Evolutionary conservation across 164 flowering plant species (phyloP).

Genomic region (Houttuynia cordata): DNA sequence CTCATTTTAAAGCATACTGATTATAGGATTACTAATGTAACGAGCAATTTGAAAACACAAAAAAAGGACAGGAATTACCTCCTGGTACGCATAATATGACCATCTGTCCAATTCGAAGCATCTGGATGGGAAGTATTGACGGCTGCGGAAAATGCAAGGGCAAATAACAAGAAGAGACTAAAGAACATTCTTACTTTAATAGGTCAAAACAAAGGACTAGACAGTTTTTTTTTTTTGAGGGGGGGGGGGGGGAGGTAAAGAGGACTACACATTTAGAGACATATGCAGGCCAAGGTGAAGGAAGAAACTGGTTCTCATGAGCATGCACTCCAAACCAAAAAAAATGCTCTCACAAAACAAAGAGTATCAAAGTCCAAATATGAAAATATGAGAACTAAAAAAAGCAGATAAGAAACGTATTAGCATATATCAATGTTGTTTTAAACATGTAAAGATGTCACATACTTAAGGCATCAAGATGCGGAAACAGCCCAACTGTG

Average conservation of each 20-base stretch:
- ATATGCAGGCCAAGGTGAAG: not conserved
- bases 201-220: not conserved
- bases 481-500: too few relatives aligned
- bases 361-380: not conserved
- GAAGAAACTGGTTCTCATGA: not conserved
- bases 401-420: too few relatives aligned
- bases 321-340: not conserved
- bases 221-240: too few relatives aligned
- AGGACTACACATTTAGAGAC: not conserved
- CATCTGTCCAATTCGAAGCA: constrained; percentile 82
- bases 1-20: too few relatives aligned
- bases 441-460: too few relatives aligned
- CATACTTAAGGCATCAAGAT: not conserved
- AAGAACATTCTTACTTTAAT: not conserved
- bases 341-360: too few relatives aligned
- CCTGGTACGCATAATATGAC: constrained; percentile 94
- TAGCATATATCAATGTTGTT: too few relatives aligned
- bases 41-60: not conserved
- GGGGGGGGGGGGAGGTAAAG: too few relatives aligned
- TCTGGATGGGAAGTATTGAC: constrained; percentile 89
- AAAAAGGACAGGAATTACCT: constrained; percentile 35
- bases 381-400: not conserved
- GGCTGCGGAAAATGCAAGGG: constrained; percentile 46
- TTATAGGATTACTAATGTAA: not conserved
- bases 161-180: not conserved